Evolutionary conservation across 2,329 filamentous ascomycete genomes (phyloP), one percentile per base, ranked within the genome.

Genomic region (Herpotrichia juniperi): DNA sequence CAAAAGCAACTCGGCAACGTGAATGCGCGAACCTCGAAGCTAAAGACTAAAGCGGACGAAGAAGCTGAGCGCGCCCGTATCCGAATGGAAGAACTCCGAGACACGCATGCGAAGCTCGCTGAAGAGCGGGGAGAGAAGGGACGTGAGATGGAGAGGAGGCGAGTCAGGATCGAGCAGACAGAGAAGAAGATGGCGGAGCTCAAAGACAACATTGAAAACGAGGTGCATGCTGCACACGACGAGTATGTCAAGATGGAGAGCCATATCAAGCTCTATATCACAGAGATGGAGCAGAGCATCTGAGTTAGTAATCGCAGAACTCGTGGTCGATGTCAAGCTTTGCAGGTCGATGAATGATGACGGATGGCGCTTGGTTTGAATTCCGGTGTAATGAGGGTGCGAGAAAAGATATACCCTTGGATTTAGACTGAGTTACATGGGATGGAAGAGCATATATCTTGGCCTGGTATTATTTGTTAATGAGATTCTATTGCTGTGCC

Each of bases 151-250:
- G 94, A 99, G 79, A 87, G 89, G 69, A 83, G 93, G 64, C 86
- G 90, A 62, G 91, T 97, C n/a, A 82, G 93, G 54, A 97, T 99
- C 58, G 94, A 99, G 76, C 92, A 97, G 79, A 96, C 91, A 8
- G 93, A 97, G 83, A 97, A 97, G 79, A 97, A 97, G 93, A 99
- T 97, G 93, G 87, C 89, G 42, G 94, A 99, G 74, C 82, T 99
- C 62, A 97, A 97, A 71, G 94, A 97, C 73, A 96, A 94, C 66
- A 96, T 99, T 57, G 93, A 97, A 71, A 93, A 88, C 56, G 94
- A 99, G 75, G 88, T 97, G 8, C 90, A 94, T 69, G 86, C 85
- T 50, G 92, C 94, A 1, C 87, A 96, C 64, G 93, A 96, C 61
- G 91, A 97, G 78, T 99, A 96, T 75, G 83, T 96, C 71, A 97